Conservation (phyloP, 2,329 filamentous ascomycete species). For the Talaromyces funiculosus region DNA sequence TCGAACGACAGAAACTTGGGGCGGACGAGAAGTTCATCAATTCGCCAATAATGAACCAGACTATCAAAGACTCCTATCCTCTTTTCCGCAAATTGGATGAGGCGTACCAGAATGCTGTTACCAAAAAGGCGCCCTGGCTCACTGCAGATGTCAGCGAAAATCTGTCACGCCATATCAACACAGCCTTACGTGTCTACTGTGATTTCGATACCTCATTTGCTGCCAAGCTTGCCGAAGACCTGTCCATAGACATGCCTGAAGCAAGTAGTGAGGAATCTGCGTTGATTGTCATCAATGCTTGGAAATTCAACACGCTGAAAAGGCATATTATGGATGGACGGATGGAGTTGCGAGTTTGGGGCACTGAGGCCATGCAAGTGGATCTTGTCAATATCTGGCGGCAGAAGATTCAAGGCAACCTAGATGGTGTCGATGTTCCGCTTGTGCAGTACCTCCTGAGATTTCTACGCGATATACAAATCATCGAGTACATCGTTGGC, state of each 20-base stretch:
- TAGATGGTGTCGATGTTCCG: constrained; percentile 42
- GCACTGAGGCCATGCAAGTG: constrained; percentile 66
- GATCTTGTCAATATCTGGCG: constrained; percentile 66
- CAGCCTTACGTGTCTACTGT: constrained; percentile 28
- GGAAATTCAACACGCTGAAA: constrained; percentile 64
- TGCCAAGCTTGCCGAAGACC: constrained; percentile 30
- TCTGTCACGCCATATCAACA: constrained; percentile 31
- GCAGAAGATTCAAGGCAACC: constrained; percentile 45
- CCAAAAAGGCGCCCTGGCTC: constrained; percentile 39
- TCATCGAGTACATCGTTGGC: constrained; percentile 83
- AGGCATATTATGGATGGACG: constrained; percentile 75
- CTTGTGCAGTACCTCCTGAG: constrained; percentile 63
- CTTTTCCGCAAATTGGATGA: constrained; percentile 30
- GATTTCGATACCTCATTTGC: constrained; percentile 27
- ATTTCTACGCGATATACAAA: constrained; percentile 62
- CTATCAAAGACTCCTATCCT: constrained; percentile 23
- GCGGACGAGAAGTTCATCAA: constrained; percentile 21
- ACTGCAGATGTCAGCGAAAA: constrained; percentile 37
- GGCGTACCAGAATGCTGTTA: constrained; percentile 34
- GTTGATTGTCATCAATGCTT: constrained; percentile 45
- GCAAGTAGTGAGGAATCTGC: constrained; percentile 23
- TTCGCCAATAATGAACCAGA: constrained; percentile 16
- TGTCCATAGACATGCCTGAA: constrained; percentile 32
- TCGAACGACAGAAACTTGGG: constrained; percentile 22
- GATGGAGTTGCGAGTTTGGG: constrained; percentile 82